Evolutionary conservation across 495 filamentous ascomycete genomes (phyloP).

Genomic region (Melanomma pulvis-pyrius): DNA sequence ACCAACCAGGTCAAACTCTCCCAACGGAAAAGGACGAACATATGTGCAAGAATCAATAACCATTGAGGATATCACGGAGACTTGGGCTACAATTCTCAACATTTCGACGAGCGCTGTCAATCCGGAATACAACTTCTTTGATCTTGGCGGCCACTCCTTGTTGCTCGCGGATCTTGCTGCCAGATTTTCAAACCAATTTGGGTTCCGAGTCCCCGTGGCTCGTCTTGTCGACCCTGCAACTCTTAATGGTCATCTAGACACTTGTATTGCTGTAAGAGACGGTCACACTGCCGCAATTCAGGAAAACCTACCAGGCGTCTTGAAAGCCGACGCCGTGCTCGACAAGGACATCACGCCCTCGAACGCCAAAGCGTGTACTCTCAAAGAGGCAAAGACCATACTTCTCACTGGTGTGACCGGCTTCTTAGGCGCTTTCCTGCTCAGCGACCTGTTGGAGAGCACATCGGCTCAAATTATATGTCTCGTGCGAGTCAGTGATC

Average conservation of each 20-base stretch:
- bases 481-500: slow-evolving; percentile 65
- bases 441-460: slow-evolving; percentile 41
- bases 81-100: slow-evolving; percentile 64
- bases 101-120: slow-evolving; percentile 56
- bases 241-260: slow-evolving; percentile 62
- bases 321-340: slow-evolving; percentile 62
- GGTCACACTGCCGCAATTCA: slow-evolving; percentile 68
- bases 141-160: slow-evolving; percentile 69
- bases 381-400: slow-evolving; percentile 58
- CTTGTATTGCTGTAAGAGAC: slow-evolving; percentile 60
- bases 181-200: slow-evolving; percentile 59
- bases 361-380: slow-evolving; percentile 52
- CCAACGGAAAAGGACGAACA: slow-evolving; percentile 43
- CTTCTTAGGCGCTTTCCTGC: slow-evolving; percentile 36
- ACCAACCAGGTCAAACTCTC: slow-evolving; percentile 49
- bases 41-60: slow-evolving; percentile 55
- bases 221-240: slow-evolving; percentile 65
- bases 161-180: slow-evolving; percentile 67
- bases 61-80: slow-evolving; percentile 58
- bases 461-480: slow-evolving; percentile 68
- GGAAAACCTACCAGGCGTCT: slow-evolving; percentile 62
- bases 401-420: slow-evolving; percentile 37
- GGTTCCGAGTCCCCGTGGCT: slow-evolving; percentile 63
- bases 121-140: slow-evolving; percentile 68
- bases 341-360: slow-evolving; percentile 59